phyloP scores from a whole-genome alignment of 441 rosid species.

The Syzygium malaccense region DNA sequence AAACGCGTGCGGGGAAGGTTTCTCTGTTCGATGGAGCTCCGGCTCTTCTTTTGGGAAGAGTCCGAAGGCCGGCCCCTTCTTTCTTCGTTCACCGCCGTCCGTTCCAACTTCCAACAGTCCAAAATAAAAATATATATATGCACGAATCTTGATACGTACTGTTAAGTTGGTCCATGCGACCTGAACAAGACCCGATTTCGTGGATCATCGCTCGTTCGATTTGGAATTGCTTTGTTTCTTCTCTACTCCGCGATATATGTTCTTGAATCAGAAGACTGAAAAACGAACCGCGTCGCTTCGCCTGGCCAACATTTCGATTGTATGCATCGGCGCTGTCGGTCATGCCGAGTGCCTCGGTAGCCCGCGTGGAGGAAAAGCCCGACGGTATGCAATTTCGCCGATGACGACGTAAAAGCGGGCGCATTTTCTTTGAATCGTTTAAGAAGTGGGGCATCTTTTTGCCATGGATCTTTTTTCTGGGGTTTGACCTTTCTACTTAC shows the following conservation, averaged over 20 bases:
- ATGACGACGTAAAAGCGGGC: not conserved
- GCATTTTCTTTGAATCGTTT: not conserved
- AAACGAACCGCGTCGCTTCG: rapidly evolving
- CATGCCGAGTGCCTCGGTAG: not conserved
- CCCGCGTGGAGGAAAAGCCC: not conserved
- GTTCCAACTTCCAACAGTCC: not conserved
- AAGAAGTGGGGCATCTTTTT: not conserved
- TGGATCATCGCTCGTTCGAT: rapidly evolving
- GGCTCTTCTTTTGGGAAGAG: not conserved
- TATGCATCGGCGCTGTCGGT: not conserved
- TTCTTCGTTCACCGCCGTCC: not conserved
- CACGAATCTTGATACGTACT: not conserved
- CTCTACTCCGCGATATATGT: rapidly evolving
- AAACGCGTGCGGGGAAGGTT: conserved; percentile 26
- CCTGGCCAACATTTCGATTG: rapidly evolving
- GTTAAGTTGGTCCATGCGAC: not conserved
- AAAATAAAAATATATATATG: not conserved
- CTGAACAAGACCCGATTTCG: too few species aligned
- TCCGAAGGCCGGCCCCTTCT: not conserved
- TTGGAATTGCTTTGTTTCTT: not conserved
- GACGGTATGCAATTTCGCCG: not conserved
- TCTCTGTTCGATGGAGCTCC: not conserved
- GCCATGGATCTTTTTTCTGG: not conserved
- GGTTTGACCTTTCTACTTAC: not conserved
- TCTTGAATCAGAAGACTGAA: not conserved